Conservation (phyloP, 2,329 filamentous ascomycete genomes). For the Diaporthe citrichinensis region DNA sequence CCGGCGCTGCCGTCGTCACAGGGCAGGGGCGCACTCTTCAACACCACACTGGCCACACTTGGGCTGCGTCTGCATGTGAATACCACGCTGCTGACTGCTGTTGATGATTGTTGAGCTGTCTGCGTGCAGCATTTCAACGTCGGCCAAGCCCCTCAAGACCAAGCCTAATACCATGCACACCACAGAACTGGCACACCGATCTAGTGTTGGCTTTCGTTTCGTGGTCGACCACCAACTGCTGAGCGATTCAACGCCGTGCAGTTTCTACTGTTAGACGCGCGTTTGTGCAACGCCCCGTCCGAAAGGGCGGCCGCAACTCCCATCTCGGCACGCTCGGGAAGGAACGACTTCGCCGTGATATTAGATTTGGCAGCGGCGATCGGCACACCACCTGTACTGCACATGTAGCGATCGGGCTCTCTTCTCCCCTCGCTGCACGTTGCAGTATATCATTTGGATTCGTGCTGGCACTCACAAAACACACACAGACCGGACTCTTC, state of each 20-base stretch:
- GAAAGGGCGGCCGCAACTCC: neutral
- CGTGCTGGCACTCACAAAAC: neutral
- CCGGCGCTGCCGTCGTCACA: conserved; percentile 23
- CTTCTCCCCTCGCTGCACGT: neutral
- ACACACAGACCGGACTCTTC: neutral
- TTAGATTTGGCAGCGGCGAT: conserved; percentile 14
- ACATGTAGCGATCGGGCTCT: neutral
- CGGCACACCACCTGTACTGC: conserved; percentile 1
- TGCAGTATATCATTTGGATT: neutral
- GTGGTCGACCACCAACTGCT: neutral
- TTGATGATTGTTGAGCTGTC: neutral
- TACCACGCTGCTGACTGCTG: neutral
- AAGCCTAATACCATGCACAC: neutral
- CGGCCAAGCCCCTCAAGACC: neutral
- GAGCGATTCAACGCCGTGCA: neutral
- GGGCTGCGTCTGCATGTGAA: neutral
- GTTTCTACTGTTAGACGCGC: conserved; percentile 9
- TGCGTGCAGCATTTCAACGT: neutral
- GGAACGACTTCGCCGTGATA: neutral
- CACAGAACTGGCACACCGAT: neutral
- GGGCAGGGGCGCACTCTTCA: neutral
- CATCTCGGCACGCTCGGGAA: conserved; percentile 30
- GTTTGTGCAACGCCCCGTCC: conserved; percentile 15
- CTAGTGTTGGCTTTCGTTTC: neutral
- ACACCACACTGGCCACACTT: conserved; percentile 2